Base-by-base conservation (phyloP, 1,139 yeast genomes). In the Magnusiomyces suaveolens region DNA sequence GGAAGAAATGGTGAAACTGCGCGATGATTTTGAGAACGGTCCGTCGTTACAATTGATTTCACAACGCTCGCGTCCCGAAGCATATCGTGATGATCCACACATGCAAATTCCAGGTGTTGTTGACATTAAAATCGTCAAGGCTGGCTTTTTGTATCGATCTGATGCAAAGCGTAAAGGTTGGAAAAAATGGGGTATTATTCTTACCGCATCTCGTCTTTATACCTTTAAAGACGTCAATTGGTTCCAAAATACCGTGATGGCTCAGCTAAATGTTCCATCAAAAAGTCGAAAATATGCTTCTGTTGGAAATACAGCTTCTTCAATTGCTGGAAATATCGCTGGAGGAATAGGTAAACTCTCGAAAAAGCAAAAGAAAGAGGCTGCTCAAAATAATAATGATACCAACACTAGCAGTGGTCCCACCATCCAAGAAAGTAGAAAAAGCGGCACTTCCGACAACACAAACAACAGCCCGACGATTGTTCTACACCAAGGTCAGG, bases 101-200 rank as follows among this genome's bases (percentile, higher is more conserved):
- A 59, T 59, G 51, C 60, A 68, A 4, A 68, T 65, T 43, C 75
- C 76, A 0, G 75, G 75, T 0, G 61, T 71, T 14, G 73, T 71
- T 12, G 72, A 69, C 44, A 66, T 73, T 56, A 68, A 68, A 50
- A 68, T 73, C 6, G 69, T 72, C 46, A 73, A 71, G 56, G 64
- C 72, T 20, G 77, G 77, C 1, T 60, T 70, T 25, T 56, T 74
- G 24, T 64, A 60, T 46, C 62, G 72, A 16, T 65, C 67, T n/a
- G 76, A 73, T 55, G 67, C 67, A 4, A 69, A 69, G 56, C 64
- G 70, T 38, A 69, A 65, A 50, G 60, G 62, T 4, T 72, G 73
- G 73, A 65, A 66, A 29, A 73, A 71, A 55, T 72, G 75, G 73
- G 77, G 77, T 3, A 74, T 72, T 0, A 64, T 74, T 24, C 59